phyloP scores from a whole-genome alignment of 75 land plant species.

The Gnetum montanum region DNA sequence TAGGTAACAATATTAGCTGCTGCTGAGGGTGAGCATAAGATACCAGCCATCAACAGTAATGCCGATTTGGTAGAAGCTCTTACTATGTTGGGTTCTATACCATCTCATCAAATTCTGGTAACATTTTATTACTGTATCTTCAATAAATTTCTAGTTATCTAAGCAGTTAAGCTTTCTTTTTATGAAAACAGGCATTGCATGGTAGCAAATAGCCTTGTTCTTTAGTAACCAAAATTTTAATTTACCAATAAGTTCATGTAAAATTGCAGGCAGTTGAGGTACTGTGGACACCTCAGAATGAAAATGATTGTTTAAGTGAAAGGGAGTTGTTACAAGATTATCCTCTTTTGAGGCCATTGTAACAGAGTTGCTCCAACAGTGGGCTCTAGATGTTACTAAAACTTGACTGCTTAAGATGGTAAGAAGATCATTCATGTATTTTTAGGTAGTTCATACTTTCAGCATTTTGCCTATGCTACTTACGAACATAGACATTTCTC shows the following conservation, averaged over 20 bases:
- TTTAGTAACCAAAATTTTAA: too few relatives aligned
- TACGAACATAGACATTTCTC: too few relatives aligned
- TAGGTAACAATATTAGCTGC: conserved; percentile 93
- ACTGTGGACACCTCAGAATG: conserved; percentile 94
- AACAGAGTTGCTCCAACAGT: too few relatives aligned
- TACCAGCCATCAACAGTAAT: conserved; percentile 73
- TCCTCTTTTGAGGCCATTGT: conserved; percentile 71
- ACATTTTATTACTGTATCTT: neutral
- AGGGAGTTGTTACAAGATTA: conserved; percentile 84
- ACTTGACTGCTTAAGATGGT: too few relatives aligned
- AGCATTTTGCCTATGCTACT: too few relatives aligned
- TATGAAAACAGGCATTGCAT: neutral
- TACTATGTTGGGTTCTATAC: conserved; percentile 81
- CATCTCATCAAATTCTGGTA: conserved; percentile 70
- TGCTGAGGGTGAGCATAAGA: conserved; percentile 85
- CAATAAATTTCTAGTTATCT: neutral
- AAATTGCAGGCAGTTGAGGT: conserved; percentile 91
- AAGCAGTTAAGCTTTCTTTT: neutral
- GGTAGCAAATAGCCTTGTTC: too few relatives aligned
- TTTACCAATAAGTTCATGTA: too few relatives aligned
- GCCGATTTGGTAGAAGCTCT: conserved; percentile 76
- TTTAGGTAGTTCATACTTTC: too few relatives aligned
- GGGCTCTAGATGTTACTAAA: too few relatives aligned
- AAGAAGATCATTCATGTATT: too few relatives aligned
- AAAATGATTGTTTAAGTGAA: conserved; percentile 78